Base-by-base conservation (phyloP, 352 stramenopile genomes). In the Phytopythium aichiense region DNA sequence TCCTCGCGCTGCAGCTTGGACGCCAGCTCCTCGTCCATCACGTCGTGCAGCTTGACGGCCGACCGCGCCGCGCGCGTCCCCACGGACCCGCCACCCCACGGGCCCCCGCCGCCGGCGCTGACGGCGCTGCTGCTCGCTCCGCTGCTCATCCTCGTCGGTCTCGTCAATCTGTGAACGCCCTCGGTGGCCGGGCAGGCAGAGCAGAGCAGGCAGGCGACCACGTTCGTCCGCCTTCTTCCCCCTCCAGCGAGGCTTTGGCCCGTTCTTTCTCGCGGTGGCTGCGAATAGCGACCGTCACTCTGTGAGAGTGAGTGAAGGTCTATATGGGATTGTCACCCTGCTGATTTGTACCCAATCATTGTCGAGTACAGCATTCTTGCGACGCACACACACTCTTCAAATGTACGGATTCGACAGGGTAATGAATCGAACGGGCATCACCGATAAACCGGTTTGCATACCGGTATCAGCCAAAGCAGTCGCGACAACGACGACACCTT, bases 11-110 rank as follows among this genome's bases (percentile, higher is more conserved):
- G 81, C 28, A 90, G 77, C 63, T 88, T 90, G 56, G 65, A 73
- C 28, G 79, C 79, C 57, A 90, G 66, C 67, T 90, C 79, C 63
- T 86, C 79, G 61, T 87, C 81, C 77, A 90, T 88, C 58, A 90
- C 78, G 54, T 88, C 71, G 59, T 81, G 71, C 31, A 90, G 69
- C 49, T 77, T 85, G n/a, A 87, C 67, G 31, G 74, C 63, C 50
- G 61, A 59, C 16, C 64, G 58, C 5, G 70, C 65, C 30, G 74
- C 42, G 1, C 56, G 43, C 9, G 69, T 46, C 23, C 58, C 45
- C 58, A 71, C 66, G 4, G 60, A 22, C 31, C 53, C 53, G 31
- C 28, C 16, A 18, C 53, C 53, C 53, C 53, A 58, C 33, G 53
- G 16, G 22, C 53, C 22, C 3, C 20, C 35, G 22, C 11, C 22